Conservation (phyloP, 805 yeast genomes). For the Debaryomyces tyrocola region DNA sequence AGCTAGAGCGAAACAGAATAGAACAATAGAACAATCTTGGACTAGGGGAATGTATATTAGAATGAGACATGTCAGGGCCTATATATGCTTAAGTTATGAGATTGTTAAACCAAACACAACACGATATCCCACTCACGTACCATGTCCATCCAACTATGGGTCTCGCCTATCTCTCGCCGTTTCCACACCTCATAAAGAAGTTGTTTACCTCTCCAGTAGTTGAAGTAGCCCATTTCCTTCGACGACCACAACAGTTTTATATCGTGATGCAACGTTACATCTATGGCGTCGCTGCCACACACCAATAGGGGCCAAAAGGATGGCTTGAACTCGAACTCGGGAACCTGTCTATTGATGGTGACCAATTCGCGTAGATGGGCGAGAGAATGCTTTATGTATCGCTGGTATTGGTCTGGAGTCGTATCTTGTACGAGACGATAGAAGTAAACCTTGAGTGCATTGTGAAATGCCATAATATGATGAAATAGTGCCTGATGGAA, state of each 20-base stretch:
- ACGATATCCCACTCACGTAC: slow-evolving; percentile 54
- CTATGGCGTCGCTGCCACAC: slow-evolving; percentile 39
- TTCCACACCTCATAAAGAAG: slow-evolving; percentile 53
- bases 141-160: slow-evolving; percentile 52
- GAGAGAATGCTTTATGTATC: slow-evolving; percentile 33
- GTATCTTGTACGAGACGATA: slow-evolving; percentile 46
- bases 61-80: neutral
- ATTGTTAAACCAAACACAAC: slow-evolving; percentile 30
- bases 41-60: neutral
- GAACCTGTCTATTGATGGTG: slow-evolving; percentile 6
- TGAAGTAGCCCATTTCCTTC: slow-evolving; percentile 22
- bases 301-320: slow-evolving; percentile 51
- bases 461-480: slow-evolving; percentile 39
- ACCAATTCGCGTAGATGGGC: slow-evolving; percentile 31
- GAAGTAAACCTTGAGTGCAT: slow-evolving; percentile 44
- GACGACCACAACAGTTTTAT: slow-evolving; percentile 34
- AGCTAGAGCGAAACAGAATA: neutral
- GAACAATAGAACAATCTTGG: neutral
- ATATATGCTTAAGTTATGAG: no score
- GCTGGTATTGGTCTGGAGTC: slow-evolving; percentile 34
- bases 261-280: slow-evolving; percentile 25
- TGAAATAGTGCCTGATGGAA: slow-evolving; percentile 44
- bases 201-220: slow-evolving; percentile 58
- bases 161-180: slow-evolving; percentile 34
- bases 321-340: slow-evolving; percentile 30